Evolutionary conservation across 2,329 filamentous ascomycete species (phyloP), one percentile per base, ranked within the genome.

Genomic region (Cercospora sesami): DNA sequence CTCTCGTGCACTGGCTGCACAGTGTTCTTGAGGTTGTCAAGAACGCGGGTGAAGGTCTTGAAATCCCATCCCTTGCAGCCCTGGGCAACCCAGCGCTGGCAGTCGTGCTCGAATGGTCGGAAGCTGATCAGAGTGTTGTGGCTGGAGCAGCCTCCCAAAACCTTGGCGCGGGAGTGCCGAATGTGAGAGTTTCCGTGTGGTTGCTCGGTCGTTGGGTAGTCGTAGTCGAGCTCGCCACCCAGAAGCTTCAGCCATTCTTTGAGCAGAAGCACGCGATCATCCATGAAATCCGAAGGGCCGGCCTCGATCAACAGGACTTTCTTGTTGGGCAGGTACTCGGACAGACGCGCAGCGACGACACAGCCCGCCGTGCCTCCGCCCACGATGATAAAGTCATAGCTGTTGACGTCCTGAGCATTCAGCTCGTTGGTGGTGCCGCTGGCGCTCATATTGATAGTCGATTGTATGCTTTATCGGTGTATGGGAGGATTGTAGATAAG

Each of bases 101-200:
- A 87, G 80, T 97, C 93, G 80, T 96, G 94, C 80, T 93, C 89
- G 78, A 96, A 96, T 7, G 93, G 92, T 28, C 93, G 88, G 87
- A 96, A 96, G 18, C 91, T 95, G 80, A 97, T 96, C 75, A 96
- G 85, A 21, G 93, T 96, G 82, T 97, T 97, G 86, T 96, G 93
- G 68, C 91, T 94, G 55, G 93, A 96, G 85, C 93, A 97, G 73
- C 93, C 93, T 73, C 93, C 93, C 31, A 97, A 86, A 45, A 97
- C 93, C 84, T 96, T 96, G 71, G 93, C 93, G 70, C 93, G 90
- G 14, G 93, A 96, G 83, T 96, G 93, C 72, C 93, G 89, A 82
- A 97, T 96, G 82, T 93, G 87, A 66, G 91, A 95, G 84, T 97
- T 97, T 78, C 93, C 92, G 87, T 81, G 95, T 71, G 93, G 93